Evolutionary conservation across 2,329 filamentous ascomycete species (phyloP).

Genomic region (Trichoderma sp.): DNA sequence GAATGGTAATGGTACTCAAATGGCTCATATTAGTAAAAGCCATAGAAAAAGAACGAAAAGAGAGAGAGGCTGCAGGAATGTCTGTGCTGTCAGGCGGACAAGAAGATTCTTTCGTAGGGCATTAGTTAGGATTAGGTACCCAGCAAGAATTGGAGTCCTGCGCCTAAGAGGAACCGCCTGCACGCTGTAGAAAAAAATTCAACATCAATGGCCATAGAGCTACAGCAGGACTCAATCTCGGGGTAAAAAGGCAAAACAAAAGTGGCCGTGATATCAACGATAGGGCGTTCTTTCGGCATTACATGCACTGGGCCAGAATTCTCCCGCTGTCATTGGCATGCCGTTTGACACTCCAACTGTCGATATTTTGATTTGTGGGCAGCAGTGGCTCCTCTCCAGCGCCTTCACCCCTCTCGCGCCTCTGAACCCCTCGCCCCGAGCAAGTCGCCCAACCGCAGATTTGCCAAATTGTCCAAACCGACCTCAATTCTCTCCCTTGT

Average conservation of each 20-base stretch:
- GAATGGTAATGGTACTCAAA: not conserved
- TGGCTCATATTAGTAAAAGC: not conserved
- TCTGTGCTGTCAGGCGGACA: not conserved
- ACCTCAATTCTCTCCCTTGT: conserved; percentile 18
- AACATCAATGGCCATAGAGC: not conserved
- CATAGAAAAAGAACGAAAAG: not conserved
- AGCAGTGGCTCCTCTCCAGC: conserved; percentile 18
- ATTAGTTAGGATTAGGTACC: not conserved
- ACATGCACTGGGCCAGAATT: not conserved
- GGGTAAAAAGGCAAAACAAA: not conserved
- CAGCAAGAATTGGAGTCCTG: not conserved
- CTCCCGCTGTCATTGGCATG: not conserved
- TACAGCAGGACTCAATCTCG: not conserved
- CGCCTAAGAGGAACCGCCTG: not conserved
- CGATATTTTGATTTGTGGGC: conserved; percentile 16
- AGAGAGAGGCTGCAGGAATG: not conserved
- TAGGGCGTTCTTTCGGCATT: not conserved
- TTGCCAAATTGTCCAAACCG: conserved; percentile 17
- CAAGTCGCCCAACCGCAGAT: conserved; percentile 19
- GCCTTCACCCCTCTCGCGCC: conserved; percentile 16
- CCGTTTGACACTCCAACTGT: not conserved
- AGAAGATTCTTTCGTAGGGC: not conserved
- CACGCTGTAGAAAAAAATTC: not conserved
- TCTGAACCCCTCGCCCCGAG: conserved; percentile 20
- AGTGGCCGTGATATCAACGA: not conserved